Conservation (phyloP, 1,139 yeast species). For the Scheffersomyces illinoinensis region DNA sequence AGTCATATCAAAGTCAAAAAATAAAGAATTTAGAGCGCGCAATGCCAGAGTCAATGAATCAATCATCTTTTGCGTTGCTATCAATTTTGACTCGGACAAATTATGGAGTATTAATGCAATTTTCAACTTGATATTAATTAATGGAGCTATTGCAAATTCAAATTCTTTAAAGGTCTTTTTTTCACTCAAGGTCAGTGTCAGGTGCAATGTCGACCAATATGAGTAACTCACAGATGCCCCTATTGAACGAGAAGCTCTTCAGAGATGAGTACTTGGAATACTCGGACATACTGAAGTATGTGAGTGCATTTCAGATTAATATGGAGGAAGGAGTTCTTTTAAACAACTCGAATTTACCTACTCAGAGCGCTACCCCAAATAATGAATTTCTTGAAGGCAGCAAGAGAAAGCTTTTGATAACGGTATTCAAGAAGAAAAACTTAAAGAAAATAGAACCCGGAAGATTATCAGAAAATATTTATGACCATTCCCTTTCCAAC, state of each 20-base stretch:
- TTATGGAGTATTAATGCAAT: background rate
- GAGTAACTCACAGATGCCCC: background rate
- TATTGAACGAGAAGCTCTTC: constrained; percentile 3
- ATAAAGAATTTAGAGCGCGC: background rate
- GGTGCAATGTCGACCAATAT: background rate
- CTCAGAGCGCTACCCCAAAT: background rate
- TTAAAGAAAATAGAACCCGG: constrained; percentile 12
- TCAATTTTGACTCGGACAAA: background rate
- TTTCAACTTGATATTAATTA: background rate
- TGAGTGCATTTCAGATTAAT: constrained; percentile 19
- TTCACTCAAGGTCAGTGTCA: background rate
- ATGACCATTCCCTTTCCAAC: constrained; percentile 18
- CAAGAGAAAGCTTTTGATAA: constrained; percentile 12
- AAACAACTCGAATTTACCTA: background rate
- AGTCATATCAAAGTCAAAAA: background rate
- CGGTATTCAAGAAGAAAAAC: constrained; percentile 25
- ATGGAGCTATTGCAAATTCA: background rate
- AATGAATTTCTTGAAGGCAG: background rate
- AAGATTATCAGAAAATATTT: constrained; percentile 13
- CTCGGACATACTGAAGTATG: constrained; percentile 11
- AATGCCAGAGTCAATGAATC: background rate
- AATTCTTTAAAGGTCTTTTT: background rate
- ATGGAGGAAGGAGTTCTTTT: constrained; percentile 1
- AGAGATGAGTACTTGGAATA: constrained; percentile 9
- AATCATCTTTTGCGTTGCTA: background rate